These are phyloP conservation scores for Vigna mungo DNA, from an alignment of 306 rosid species.

Conservation along the genomic window DNA sequence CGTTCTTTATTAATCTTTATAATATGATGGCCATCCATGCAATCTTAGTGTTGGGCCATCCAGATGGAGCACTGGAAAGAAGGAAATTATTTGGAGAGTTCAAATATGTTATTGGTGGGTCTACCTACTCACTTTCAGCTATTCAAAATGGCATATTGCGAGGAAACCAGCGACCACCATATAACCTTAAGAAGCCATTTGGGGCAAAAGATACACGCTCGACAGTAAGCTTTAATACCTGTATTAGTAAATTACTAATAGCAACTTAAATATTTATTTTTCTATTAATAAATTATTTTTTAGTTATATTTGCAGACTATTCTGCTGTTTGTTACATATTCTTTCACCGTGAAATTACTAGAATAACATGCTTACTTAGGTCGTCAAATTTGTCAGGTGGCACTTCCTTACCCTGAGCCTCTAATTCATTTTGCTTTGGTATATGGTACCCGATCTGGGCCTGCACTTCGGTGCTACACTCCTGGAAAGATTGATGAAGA, in stretches of 20 bases:
- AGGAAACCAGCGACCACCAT: conserved; percentile 91
- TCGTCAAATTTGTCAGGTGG: conserved; percentile 57
- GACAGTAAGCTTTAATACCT: conserved; percentile 52
- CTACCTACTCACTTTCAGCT: conserved; percentile 82
- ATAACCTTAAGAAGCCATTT: conserved; percentile 86
- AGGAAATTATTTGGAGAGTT: conserved; percentile 82
- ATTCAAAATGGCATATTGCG: conserved; percentile 94
- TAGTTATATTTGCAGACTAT: neutral
- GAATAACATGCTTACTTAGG: conserved; percentile 1
- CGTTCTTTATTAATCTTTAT: conserved; percentile 92
- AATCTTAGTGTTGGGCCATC: conserved; percentile 75
- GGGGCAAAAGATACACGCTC: conserved; percentile 80
- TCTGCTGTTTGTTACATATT: neutral
- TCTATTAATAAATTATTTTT: conserved; percentile 1
- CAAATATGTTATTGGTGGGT: conserved; percentile 84
- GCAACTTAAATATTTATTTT: neutral
- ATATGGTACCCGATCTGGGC: conserved; percentile 82
- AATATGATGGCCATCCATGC: conserved; percentile 98
- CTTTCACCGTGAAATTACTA: conserved; percentile 8
- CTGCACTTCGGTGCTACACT: conserved; percentile 80
- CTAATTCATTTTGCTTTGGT: conserved; percentile 85
- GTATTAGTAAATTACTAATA: neutral
- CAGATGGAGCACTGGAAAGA: conserved; percentile 79
- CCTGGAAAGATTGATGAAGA: conserved; percentile 79
- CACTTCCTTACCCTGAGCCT: conserved; percentile 90